A percentile compares a stretch with the other conserved stretches of the same genome.
These are phyloP conservation scores for Meyerozyma sp. DNA, from an alignment of 1,139 yeast species.

Conservation along the genomic window DNA sequence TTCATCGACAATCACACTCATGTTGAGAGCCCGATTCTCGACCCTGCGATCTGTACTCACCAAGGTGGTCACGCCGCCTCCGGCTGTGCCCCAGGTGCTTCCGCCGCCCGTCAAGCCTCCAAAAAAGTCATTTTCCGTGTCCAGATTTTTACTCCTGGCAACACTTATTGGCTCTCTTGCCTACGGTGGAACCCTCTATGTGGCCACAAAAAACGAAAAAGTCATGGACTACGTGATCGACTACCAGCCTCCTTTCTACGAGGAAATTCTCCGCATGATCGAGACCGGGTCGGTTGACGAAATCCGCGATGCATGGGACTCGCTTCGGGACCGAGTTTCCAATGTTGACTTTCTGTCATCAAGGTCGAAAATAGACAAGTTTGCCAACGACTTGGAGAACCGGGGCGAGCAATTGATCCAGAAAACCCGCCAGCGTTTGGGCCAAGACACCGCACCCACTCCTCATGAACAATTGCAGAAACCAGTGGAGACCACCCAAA, in stretches of 20 bases:
- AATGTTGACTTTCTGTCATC: constrained; percentile 23
- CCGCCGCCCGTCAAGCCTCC: constrained; percentile 4
- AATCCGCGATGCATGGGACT: constrained; percentile 17
- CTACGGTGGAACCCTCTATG: constrained; percentile 38
- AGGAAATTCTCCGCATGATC: constrained; percentile 34
- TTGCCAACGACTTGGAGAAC: constrained; percentile 29
- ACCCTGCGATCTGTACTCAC: background rate
- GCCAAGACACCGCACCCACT: constrained; percentile 18
- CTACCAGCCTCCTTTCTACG: constrained; percentile 41
- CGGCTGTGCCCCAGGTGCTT: background rate
- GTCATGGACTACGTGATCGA: constrained; percentile 45
- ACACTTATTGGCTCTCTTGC: constrained; percentile 23
- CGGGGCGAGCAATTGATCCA: constrained; percentile 32
- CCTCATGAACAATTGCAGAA: constrained; percentile 45
- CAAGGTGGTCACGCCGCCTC: background rate
- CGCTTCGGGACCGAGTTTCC: constrained; percentile 16
- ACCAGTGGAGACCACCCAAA: constrained; percentile 35
- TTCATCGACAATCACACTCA: background rate
- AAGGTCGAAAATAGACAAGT: constrained; percentile 26
- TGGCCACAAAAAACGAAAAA: constrained; percentile 41
- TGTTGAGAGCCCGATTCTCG: background rate
- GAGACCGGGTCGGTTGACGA: constrained; percentile 37
- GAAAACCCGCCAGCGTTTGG: constrained; percentile 31
- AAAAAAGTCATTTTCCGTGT: constrained; percentile 28
- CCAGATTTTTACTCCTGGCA: constrained; percentile 28